phyloP scores from a whole-genome alignment of 139 green algal species.

The Chlamydomonas applanata region DNA sequence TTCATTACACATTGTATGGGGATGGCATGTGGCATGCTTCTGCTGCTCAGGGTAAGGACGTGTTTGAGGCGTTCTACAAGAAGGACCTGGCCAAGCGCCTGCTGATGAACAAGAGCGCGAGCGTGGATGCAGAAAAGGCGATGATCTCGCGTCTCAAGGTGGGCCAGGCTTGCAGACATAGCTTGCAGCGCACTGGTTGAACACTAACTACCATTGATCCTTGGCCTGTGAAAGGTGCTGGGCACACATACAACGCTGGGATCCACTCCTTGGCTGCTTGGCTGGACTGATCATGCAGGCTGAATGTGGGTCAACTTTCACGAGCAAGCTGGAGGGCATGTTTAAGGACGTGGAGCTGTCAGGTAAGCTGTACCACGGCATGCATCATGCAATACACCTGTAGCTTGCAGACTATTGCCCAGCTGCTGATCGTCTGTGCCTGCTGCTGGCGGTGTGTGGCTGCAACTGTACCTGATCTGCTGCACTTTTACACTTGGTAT shows the following conservation, averaged over 20 bases:
- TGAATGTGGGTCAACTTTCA: constrained; percentile 97
- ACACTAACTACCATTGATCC: no score
- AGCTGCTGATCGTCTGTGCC: background rate
- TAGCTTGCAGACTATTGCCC: background rate
- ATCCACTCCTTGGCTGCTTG: background rate
- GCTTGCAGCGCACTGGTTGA: no score
- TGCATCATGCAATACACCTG: no score
- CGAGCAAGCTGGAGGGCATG: constrained; percentile 80
- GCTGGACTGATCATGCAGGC: constrained; percentile 20
- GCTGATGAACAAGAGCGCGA: constrained; percentile 82
- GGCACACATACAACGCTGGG: no score
- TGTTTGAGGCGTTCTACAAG: constrained; percentile 99
- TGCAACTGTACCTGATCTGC: no score
- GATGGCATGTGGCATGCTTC: background rate
- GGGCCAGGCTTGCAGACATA: no score
- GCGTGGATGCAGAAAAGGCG: constrained; percentile 91
- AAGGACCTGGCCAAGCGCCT: constrained; percentile 96
- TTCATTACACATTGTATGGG: no score
- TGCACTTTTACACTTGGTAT: background rate
- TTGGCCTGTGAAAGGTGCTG: no score
- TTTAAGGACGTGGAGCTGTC: constrained; percentile 82
- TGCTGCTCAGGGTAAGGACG: constrained; percentile 90
- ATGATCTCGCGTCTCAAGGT: constrained; percentile 94
- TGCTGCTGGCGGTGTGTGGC: no score
- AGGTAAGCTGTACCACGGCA: no score